Percentiles rank a stretch among this genome's conserved stretches.
Conservation (phyloP, 257 asterid genomes). For the Solanum rostratum region DNA sequence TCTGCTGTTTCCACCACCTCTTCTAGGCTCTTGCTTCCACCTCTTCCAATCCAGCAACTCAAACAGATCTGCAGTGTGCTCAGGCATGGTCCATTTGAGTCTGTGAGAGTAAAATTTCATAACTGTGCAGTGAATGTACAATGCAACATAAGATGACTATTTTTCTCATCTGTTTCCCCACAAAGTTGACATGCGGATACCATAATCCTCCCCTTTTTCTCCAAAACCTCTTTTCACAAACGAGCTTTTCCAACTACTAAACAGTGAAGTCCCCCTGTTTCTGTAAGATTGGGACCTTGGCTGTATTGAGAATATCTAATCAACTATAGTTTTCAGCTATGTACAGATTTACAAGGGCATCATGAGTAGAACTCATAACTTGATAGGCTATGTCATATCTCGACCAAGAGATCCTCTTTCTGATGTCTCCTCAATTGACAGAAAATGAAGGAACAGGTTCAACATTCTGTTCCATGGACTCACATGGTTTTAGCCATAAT, state of each 20-base stretch:
- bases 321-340: slow-evolving; percentile 14
- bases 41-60: neutral
- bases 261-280: neutral
- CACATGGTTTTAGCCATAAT: slow-evolving; percentile 4
- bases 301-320: neutral
- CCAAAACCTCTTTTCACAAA: neutral
- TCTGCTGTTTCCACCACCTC: neutral
- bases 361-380: slow-evolving; percentile 16
- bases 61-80: neutral
- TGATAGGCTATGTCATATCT: slow-evolving; percentile 1
- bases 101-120: neutral
- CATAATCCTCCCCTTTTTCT: neutral
- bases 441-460: slow-evolving; percentile 7
- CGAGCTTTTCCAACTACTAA: neutral
- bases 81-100: too few relatives aligned
- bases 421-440: slow-evolving; percentile 7
- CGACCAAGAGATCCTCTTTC: slow-evolving; percentile 1
- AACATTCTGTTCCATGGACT: slow-evolving; percentile 1
- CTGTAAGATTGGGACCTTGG: neutral
- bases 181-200: neutral
- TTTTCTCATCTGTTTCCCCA: neutral
- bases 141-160: neutral
- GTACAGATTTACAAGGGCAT: slow-evolving; percentile 47
- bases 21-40: neutral
- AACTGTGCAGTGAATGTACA: neutral